Base-by-base conservation (phyloP, 1,284 basidiomycete genomes). In the Microbotryum scabiosae region DNA sequence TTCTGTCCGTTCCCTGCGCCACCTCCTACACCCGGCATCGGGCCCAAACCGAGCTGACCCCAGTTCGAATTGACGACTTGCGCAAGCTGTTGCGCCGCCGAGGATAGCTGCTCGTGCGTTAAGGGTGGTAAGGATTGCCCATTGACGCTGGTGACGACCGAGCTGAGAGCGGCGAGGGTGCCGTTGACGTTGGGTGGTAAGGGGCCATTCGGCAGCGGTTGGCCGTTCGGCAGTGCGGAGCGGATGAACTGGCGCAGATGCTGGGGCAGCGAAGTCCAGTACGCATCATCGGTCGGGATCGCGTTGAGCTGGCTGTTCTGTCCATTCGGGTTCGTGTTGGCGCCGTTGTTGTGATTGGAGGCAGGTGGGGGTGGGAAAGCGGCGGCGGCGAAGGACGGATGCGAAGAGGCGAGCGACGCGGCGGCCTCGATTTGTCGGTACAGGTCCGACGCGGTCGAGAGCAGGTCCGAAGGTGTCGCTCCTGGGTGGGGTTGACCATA, bases 241-340 rank as follows among this genome's bases (percentile, higher is more conserved):
- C 79, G 75, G 51, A 82, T 81, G 68, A 82, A 82, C 49, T 80
- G 79, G 51, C 81, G 74, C 21, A 82, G 73, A 70, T 82, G 80
- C 12, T 79, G 74, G 0, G 81, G 81, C 3, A 82, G 72, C 16
- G 79, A 79, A 5, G 79, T 79, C 81, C 81, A 82, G 72, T 82
- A 82, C 7, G 79, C 77, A 64, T 82, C 81, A 63, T 82, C 81
- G 58, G 78, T 77, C 25, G 64, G 63, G 8, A 44, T 49, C 4
- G 45, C 49, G 26, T 23, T 56, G 23, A 25, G 20, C 21, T 20
- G 21, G 5, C 28, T 28, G 55, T 41, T 43, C 18, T 43, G 20
- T 28, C 36, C 51, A 54, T 56, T n/a, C 23, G 25, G 26, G 52
- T 20, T 47, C 30, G 30, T 26, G 51, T 18, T 47, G 59, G 51